Percentiles rank a stretch among this genome's conserved stretches.
phyloP scores from a whole-genome alignment of 2,329 filamentous ascomycete genomes.

The Nigrospora osmanthi region DNA sequence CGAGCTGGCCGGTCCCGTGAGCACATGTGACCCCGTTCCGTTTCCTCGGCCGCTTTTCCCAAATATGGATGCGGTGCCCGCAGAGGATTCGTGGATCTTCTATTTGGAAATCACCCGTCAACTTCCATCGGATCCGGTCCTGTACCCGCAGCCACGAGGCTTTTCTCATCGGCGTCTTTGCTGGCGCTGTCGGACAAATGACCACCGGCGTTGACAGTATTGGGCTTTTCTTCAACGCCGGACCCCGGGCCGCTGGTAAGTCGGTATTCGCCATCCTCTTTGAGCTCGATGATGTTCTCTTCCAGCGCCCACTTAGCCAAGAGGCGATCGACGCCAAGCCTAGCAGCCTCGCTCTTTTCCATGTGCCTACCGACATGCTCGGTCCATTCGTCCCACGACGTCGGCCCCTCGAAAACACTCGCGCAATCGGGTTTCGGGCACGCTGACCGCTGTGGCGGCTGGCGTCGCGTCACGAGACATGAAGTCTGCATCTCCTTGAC shows the following conservation, averaged over 20 bases:
- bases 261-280: conserved; percentile 47
- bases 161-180: conserved; percentile 19
- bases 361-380: conserved; percentile 89
- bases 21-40: too few relatives aligned
- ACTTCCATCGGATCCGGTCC: conserved; percentile 25
- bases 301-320: conserved; percentile 56
- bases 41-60: neutral
- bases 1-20: too few relatives aligned
- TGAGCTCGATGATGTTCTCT: conserved; percentile 54
- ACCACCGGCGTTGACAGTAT: conserved; percentile 13
- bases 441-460: conserved; percentile 62
- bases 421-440: conserved; percentile 67
- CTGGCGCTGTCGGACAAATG: conserved; percentile 20
- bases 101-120: conserved; percentile 15
- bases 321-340: conserved; percentile 48
- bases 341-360: conserved; percentile 60
- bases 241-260: conserved; percentile 36
- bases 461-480: conserved; percentile 64
- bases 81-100: neutral
- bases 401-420: conserved; percentile 60
- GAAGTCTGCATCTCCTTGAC: conserved; percentile 64
- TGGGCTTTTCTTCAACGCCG: conserved; percentile 16
- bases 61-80: neutral
- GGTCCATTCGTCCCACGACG: conserved; percentile 83
- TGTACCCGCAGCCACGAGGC: conserved; percentile 24